Evolutionary conservation across 768 basidiomycete genomes (phyloP).

Genomic region (Rhodocollybia butyracea): DNA sequence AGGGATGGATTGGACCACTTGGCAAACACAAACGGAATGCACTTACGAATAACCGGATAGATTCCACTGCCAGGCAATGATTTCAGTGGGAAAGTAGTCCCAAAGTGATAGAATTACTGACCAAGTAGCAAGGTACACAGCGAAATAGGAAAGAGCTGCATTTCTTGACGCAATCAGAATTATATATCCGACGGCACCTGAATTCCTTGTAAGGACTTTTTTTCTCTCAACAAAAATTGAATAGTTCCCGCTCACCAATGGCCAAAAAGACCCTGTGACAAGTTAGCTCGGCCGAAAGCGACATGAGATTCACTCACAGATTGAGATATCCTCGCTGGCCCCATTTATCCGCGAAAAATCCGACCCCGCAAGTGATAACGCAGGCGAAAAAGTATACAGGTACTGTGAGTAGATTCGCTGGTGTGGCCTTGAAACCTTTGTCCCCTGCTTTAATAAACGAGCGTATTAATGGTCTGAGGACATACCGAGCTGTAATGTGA

Average conservation of each 20-base stretch:
- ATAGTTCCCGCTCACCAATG: constrained; percentile 22
- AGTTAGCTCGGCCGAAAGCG: not conserved
- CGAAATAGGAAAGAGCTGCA: constrained; percentile 67
- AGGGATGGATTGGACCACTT: too few relatives aligned
- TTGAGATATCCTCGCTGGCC: constrained; percentile 62
- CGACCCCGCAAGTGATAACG: constrained; percentile 60
- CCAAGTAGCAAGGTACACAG: constrained; percentile 66
- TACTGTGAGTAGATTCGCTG: constrained; percentile 73
- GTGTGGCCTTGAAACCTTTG: constrained; percentile 62
- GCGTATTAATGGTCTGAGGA: too few relatives aligned
- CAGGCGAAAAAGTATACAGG: constrained; percentile 75
- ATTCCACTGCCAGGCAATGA: constrained; percentile 48
- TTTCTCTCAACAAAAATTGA: not conserved
- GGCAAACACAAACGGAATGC: too few relatives aligned
- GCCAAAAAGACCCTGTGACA: constrained; percentile 30
- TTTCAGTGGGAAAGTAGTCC: not conserved
- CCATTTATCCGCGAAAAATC: constrained; percentile 58
- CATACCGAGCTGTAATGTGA: constrained; percentile 35
- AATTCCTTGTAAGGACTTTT: not conserved
- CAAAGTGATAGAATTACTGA: constrained; percentile 2
- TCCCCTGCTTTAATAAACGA: too few relatives aligned
- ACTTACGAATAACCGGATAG: constrained; percentile 68
- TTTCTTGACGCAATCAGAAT: constrained; percentile 63
- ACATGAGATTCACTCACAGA: constrained; percentile 38
- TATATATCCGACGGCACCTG: constrained; percentile 63